phyloP scores from a whole-genome alignment of 441 rosid species.

The Sinapis alba region DNA sequence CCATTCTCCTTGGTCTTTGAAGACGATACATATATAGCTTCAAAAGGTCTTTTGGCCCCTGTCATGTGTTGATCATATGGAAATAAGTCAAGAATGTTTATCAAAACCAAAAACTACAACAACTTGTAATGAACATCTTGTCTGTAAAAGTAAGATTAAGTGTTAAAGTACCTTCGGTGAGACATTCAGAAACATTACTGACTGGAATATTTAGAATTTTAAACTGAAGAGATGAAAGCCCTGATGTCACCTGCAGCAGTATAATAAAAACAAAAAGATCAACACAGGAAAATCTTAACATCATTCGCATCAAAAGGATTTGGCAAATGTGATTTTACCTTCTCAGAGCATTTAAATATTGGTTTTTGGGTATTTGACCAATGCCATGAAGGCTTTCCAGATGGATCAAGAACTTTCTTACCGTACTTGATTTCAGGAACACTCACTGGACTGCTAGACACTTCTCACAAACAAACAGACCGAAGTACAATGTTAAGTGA shows the following conservation, averaged over 20 bases:
- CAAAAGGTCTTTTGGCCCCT: constrained; percentile 37
- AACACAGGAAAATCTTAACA: background rate
- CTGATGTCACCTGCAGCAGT: constrained; percentile 56
- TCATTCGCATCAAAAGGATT: constrained; percentile 14
- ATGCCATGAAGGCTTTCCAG: constrained; percentile 52
- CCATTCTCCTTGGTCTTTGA: constrained; percentile 47
- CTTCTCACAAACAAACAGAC: constrained; percentile 40
- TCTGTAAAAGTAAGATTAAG: background rate
- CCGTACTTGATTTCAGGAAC: constrained; percentile 81
- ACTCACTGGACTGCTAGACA: constrained; percentile 82
- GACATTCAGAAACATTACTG: constrained; percentile 55
- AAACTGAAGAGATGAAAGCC: constrained; percentile 63
- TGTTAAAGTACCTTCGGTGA: constrained; percentile 55
- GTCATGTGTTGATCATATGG: background rate
- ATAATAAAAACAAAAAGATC: constrained; percentile 17
- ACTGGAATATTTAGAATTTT: constrained; percentile 69
- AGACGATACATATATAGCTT: constrained; percentile 78
- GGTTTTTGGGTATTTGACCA: constrained; percentile 73
- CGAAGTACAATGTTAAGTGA: background rate
- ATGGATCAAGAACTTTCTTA: constrained; percentile 46
- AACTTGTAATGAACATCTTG: background rate
- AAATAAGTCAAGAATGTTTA: background rate
- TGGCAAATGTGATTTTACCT: constrained; percentile 42
- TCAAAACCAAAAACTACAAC: background rate
- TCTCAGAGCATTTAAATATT: constrained; percentile 59